Evolutionary conservation across 2,329 filamentous ascomycete species (phyloP).

Genomic region (Stagonosporopsis vannaccii): DNA sequence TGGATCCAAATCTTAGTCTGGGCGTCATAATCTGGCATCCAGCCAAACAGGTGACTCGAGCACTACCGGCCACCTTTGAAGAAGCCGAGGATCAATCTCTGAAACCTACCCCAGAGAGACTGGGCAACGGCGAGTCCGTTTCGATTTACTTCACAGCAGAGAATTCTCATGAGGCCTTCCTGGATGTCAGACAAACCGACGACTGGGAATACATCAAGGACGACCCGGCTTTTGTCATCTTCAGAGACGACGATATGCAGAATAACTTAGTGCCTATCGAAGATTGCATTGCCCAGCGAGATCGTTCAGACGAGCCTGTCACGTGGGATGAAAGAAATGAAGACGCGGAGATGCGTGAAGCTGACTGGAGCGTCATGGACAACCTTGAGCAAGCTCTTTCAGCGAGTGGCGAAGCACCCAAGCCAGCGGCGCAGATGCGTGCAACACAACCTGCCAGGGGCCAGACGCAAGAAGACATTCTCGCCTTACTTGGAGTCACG

Average conservation of each 20-base stretch:
- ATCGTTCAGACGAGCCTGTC: conserved; percentile 44
- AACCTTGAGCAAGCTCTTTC: conserved; percentile 50
- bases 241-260: conserved; percentile 50
- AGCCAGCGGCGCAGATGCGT: conserved; percentile 1
- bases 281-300: conserved; percentile 52
- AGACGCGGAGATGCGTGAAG: conserved; percentile 46
- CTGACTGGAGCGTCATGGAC: conserved; percentile 50
- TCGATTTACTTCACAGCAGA: conserved; percentile 59
- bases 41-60: conserved; percentile 52
- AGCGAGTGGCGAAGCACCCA: conserved; percentile 23
- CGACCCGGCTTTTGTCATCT: conserved; percentile 59
- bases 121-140: conserved; percentile 54
- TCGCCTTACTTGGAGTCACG: conserved; percentile 48
- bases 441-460: conserved; percentile 17
- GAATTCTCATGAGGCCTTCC: conserved; percentile 53
- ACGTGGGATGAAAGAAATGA: conserved; percentile 33
- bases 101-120: conserved; percentile 46
- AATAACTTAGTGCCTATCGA: conserved; percentile 51
- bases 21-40: conserved; percentile 57
- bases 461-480: conserved; percentile 47
- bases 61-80: conserved; percentile 52
- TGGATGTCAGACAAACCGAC: conserved; percentile 58
- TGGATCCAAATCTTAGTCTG: conserved; percentile 54
- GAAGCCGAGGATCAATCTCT: conserved; percentile 55
- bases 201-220: conserved; percentile 59